Percentiles rank a stretch among this genome's conserved stretches.
Evolutionary conservation across 345 rosid genomes (phyloP).

Genomic region (Bretschneidera sinensis): DNA sequence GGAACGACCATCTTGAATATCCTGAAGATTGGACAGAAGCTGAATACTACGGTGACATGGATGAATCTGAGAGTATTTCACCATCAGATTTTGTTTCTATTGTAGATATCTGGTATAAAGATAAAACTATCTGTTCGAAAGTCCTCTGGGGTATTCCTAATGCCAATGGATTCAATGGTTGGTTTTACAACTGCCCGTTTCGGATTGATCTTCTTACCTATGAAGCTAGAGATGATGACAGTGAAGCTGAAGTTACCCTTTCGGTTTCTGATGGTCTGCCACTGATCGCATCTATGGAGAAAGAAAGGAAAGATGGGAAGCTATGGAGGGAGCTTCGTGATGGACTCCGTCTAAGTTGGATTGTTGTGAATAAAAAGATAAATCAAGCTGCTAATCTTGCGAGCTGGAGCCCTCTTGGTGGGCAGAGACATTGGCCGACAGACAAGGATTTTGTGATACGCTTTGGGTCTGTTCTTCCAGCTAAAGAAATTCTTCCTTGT

Average conservation of each 20-base stretch:
- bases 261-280: slow-evolving; percentile 65
- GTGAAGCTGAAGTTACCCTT: slow-evolving; percentile 45
- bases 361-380: slow-evolving; percentile 55
- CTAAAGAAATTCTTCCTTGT: slow-evolving; percentile 57
- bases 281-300: slow-evolving; percentile 55
- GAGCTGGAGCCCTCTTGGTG: slow-evolving; percentile 78
- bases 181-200: slow-evolving; percentile 76
- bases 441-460: slow-evolving; percentile 71
- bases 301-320: slow-evolving; percentile 69
- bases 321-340: slow-evolving; percentile 68
- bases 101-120: slow-evolving; percentile 62
- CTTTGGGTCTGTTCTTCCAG: slow-evolving; percentile 75
- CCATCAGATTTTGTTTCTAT: slow-evolving; percentile 65
- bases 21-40: slow-evolving; percentile 74
- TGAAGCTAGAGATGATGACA: slow-evolving; percentile 41
- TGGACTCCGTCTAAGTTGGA: slow-evolving; percentile 71
- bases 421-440: slow-evolving; percentile 84
- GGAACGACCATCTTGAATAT: slow-evolving; percentile 50
- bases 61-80: slow-evolving; percentile 42
- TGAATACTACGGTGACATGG: slow-evolving; percentile 58
- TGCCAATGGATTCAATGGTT: slow-evolving; percentile 54
- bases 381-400: slow-evolving; percentile 70
- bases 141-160: slow-evolving; percentile 73
- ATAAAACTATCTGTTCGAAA: slow-evolving; percentile 56
- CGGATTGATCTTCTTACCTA: slow-evolving; percentile 54